Percentiles rank a stretch among this genome's conserved stretches.
These are phyloP conservation scores for Tylopilus sp. DNA, from an alignment of 1,284 basidiomycete species.

Conservation along the genomic window DNA sequence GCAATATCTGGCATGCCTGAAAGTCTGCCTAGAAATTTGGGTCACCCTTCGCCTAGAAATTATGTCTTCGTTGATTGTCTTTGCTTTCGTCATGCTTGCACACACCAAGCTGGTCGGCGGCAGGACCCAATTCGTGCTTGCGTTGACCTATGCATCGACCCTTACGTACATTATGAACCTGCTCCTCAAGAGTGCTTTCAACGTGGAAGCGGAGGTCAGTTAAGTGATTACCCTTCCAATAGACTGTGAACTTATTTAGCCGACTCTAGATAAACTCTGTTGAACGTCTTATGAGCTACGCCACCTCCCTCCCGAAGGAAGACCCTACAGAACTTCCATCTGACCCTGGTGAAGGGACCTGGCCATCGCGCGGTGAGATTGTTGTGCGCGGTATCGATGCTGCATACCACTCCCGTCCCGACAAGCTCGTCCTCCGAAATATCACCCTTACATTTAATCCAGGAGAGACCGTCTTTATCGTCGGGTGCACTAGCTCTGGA, in stretches of 20 bases:
- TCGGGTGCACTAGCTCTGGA: conserved; percentile 86
- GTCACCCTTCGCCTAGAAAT: conserved; percentile 31
- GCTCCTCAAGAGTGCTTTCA: conserved; percentile 29
- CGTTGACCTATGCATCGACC: conserved; percentile 27
- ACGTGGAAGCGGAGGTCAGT: conserved; percentile 31
- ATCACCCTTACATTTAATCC: conserved; percentile 77
- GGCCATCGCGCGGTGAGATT: conserved; percentile 28
- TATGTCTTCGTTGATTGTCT: conserved; percentile 26
- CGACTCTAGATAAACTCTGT: conserved; percentile 30
- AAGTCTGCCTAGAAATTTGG: conserved; percentile 28
- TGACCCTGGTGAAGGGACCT: conserved; percentile 22
- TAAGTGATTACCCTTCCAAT: neutral
- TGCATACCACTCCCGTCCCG: conserved; percentile 79
- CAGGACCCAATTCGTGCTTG: conserved; percentile 24
- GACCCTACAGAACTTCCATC: conserved; percentile 21
- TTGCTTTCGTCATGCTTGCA: conserved; percentile 28
- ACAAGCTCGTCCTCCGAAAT: conserved; percentile 54
- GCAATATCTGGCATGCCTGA: conserved; percentile 4
- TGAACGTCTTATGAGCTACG: conserved; percentile 31
- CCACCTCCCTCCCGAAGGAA: conserved; percentile 23
- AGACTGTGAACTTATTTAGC: conserved; percentile 2
- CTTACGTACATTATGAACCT: conserved; percentile 33
- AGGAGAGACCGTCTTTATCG: conserved; percentile 86
- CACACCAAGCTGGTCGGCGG: conserved; percentile 26
- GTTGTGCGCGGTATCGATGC: conserved; percentile 47